phyloP scores from a whole-genome alignment of 192 early-diverging fungal species.

The Backusella westeae region DNA sequence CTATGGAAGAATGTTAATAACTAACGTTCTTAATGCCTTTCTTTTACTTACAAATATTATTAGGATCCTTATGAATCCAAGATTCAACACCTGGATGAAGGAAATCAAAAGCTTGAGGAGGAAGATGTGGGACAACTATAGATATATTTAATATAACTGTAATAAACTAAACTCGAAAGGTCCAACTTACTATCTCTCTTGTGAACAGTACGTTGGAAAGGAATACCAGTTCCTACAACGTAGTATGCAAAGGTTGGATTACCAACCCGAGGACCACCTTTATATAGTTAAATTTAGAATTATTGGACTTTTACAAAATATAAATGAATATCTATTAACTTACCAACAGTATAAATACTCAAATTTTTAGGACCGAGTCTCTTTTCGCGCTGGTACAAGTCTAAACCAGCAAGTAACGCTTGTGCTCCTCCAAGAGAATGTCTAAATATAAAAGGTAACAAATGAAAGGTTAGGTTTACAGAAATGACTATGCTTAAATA shows the following conservation, averaged over 20 bases:
- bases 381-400: conserved; percentile 20
- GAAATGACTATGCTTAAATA: background rate
- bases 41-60: conserved; percentile 13
- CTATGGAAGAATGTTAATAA: background rate
- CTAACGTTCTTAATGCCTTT: background rate
- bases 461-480: background rate
- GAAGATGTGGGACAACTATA: conserved; percentile 28
- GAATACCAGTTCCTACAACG: conserved; percentile 16
- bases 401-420: conserved; percentile 21
- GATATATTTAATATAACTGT: background rate
- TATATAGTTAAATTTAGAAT: background rate
- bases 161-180: background rate
- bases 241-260: conserved; percentile 27
- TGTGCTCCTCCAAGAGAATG: conserved; percentile 32
- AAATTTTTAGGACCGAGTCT: conserved; percentile 12
- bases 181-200: conserved; percentile 28
- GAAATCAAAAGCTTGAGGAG: conserved; percentile 18
- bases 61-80: conserved; percentile 18
- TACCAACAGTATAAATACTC: conserved; percentile 20
- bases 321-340: background rate
- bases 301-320: background rate
- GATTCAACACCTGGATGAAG: conserved; percentile 28
- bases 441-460: background rate
- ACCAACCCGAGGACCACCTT: conserved; percentile 27
- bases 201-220: conserved; percentile 19